phyloP scores from a whole-genome alignment of 2,329 filamentous ascomycete genomes.

The Colletotrichum zoysiae region DNA sequence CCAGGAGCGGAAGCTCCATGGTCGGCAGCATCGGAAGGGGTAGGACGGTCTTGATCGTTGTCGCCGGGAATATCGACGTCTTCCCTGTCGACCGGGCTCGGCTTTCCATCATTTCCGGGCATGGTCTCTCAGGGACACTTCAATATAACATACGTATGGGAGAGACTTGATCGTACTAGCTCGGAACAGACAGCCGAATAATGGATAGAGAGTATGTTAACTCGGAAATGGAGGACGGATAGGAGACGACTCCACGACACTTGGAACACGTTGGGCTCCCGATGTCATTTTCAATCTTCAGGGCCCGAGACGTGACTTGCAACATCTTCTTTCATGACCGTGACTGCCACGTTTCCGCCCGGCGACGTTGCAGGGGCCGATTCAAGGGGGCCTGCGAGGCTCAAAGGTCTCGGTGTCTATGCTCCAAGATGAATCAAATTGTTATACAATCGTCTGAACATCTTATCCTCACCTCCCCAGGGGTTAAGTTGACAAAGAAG shows the following conservation, averaged over 20 bases:
- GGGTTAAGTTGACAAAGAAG: constrained; percentile 2
- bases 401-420: constrained; percentile 1
- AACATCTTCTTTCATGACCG: neutral
- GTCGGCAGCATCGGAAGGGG: neutral
- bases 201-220: too few relatives aligned
- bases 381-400: neutral
- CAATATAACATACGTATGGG: neutral
- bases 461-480: neutral
- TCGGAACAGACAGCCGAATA: too few relatives aligned
- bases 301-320: neutral
- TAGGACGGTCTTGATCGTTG: neutral
- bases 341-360: neutral
- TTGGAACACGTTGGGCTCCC: neutral
- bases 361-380: neutral
- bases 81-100: neutral
- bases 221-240: neutral
- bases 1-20: neutral
- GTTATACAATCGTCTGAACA: neutral
- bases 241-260: neutral
- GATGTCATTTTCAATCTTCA: neutral
- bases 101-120: neutral
- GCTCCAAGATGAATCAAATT: neutral
- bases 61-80: neutral
- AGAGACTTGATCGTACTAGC: neutral
- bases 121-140: neutral